Conservation (phyloP, 345 rosid genomes). For the Rhodomyrtus tomentosa region DNA sequence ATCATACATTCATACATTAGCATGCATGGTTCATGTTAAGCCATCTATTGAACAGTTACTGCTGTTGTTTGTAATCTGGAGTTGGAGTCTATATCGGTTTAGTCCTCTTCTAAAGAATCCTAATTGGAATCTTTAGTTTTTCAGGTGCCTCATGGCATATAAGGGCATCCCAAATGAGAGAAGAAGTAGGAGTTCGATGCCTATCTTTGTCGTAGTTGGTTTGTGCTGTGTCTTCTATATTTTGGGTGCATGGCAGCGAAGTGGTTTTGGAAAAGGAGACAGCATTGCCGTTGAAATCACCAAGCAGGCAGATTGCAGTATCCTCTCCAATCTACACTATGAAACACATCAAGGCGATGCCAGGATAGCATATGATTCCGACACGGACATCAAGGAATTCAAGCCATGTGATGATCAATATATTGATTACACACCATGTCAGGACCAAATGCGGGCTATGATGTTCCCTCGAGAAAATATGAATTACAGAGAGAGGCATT, state of each 20-base stretch:
- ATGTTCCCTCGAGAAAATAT: conserved; percentile 46
- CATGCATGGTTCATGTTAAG: background rate
- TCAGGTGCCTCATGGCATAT: conserved; percentile 2
- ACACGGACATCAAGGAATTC: conserved; percentile 9
- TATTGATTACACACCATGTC: conserved; percentile 63
- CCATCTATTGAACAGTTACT: background rate
- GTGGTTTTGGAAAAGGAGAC: conserved; percentile 62
- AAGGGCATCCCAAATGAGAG: conserved; percentile 2
- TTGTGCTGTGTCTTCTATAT: conserved; percentile 51
- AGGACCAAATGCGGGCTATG: conserved; percentile 55
- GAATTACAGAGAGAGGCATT: conserved; percentile 59
- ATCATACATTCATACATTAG: background rate
- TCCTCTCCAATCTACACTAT: conserved; percentile 31
- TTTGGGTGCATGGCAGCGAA: conserved; percentile 68
- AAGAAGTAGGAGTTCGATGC: conserved; percentile 29
- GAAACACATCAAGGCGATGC: conserved; percentile 35
- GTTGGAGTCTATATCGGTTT: background rate
- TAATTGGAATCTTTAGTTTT: background rate
- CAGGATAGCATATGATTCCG: conserved; percentile 7
- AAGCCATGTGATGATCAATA: conserved; percentile 33
- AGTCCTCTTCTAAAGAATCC: background rate
- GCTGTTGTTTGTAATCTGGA: background rate
- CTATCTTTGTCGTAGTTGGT: conserved; percentile 33
- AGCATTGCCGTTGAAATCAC: conserved; percentile 39
- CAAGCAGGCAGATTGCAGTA: conserved; percentile 33